Evolutionary conservation across 306 rosid genomes (phyloP).

Genomic region (Morella rubra): DNA sequence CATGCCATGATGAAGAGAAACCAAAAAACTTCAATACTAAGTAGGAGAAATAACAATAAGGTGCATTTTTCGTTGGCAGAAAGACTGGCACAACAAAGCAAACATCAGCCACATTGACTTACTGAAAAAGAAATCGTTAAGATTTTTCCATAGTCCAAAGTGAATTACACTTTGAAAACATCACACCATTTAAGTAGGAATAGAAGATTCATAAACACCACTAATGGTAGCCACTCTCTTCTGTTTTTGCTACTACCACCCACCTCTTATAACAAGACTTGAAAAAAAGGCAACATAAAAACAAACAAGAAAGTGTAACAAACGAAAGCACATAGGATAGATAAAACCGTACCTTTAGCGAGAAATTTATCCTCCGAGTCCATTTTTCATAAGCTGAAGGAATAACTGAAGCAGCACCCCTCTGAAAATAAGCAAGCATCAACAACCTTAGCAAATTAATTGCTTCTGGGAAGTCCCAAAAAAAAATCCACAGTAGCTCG

Average conservation of each 20-base stretch:
- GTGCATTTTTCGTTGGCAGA: not conserved
- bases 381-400: conserved; percentile 39
- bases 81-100: not conserved
- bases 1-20: not conserved
- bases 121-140: conserved; percentile 8
- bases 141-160: conserved; percentile 18
- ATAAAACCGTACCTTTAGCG: conserved; percentile 58
- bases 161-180: conserved; percentile 13
- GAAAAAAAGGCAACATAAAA: conserved; percentile 10
- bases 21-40: not conserved
- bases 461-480: not conserved
- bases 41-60: not conserved
- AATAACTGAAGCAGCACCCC: conserved; percentile 27
- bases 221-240: conserved; percentile 2
- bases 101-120: not conserved
- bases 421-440: conserved; percentile 31
- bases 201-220: conserved; percentile 1
- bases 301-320: conserved; percentile 1
- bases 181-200: conserved; percentile 3
- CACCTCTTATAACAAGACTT: conserved; percentile 18
- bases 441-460: not conserved
- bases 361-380: conserved; percentile 64
- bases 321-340: conserved; percentile 1
- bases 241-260: not conserved
- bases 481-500: not conserved